These are phyloP conservation scores for Isoetes engelmannii DNA, from an alignment of 83 land plant species.

Conservation along the genomic window DNA sequence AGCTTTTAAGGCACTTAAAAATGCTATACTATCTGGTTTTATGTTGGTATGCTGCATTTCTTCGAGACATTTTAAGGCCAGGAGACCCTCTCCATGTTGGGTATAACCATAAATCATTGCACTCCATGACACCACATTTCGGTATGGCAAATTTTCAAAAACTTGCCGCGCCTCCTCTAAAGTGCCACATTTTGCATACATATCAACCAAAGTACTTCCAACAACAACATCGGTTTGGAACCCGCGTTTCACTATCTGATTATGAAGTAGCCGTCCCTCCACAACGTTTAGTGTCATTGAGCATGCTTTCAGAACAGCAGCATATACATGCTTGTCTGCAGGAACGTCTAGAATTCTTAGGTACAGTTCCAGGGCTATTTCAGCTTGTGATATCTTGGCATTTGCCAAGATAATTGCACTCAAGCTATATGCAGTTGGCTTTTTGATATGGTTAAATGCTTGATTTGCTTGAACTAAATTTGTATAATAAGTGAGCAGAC, in stretches of 20 bases:
- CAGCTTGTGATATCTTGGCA: too few relatives aligned
- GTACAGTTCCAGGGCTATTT: too few relatives aligned
- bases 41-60: conserved; percentile 21
- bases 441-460: too few relatives aligned
- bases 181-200: conserved; percentile 20
- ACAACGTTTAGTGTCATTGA: background rate
- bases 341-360: too few relatives aligned
- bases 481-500: too few relatives aligned
- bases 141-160: conserved; percentile 13
- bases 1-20: conserved; percentile 4
- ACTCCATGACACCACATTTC: conserved; percentile 32
- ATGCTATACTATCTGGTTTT: conserved; percentile 14
- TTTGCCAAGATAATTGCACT: too few relatives aligned
- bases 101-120: conserved; percentile 26
- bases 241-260: conserved; percentile 17
- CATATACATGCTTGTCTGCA: conserved; percentile 20
- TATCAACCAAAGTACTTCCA: conserved; percentile 24
- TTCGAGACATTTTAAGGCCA: conserved; percentile 15
- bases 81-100: conserved; percentile 16
- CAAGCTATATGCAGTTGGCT: too few relatives aligned
- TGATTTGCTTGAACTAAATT: too few relatives aligned
- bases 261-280: conserved; percentile 27
- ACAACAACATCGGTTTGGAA: conserved; percentile 11
- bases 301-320: conserved; percentile 24
- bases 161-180: conserved; percentile 17